Evolutionary conservation across 352 stramenopile genomes (phyloP), one percentile per base, ranked within the genome.

Genomic region (Pseudoperonospora humuli): DNA sequence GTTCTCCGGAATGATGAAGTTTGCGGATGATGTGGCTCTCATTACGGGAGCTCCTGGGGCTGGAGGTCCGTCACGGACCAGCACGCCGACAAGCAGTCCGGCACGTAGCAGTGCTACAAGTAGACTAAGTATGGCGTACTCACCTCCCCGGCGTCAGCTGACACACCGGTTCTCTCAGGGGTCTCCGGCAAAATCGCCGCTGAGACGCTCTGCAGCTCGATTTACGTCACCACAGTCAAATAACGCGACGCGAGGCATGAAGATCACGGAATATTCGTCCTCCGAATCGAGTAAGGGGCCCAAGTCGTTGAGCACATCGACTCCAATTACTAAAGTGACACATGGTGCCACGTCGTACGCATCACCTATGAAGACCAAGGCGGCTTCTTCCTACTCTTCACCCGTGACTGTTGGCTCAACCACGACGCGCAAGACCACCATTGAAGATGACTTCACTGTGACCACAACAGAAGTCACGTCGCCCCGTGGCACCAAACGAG

Each of bases 1-100:
- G 50, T 62, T 67, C 24, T 54, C 52, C 10, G 57, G 51, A 1
- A 33, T 67, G 31, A 57, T 64, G 39, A 67, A 67, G 36, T 67
- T 53, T 33, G 42, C 53, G n/a, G 58, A 67, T 23, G 53, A 63
- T 19, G 60, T 67, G 47, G 40, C 54, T 21, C 40, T 64, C 9
- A 35, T 67, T 17, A 62, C 53, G 28, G 58, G 58, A 18, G 53
- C 34, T 5, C 51, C 45, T 5, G 57, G 51, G n/a, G 57, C 57
- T 48, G 50, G 57, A 21, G 33, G n/a, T 38, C 28, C 33, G n/a
- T 61, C 57, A 13, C 42, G 51, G 21, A 52, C 45, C 11, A 61
- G 41, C 23, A 66, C 51, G 20, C 51, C 51, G 1, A 29, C 47
- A 0, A 39, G 41, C 2, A 61, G 57, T 35, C 57, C 57, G 1